Evolutionary conservation across 2,329 filamentous ascomycete species (phyloP).

Genomic region (Ceratocystis papillata): DNA sequence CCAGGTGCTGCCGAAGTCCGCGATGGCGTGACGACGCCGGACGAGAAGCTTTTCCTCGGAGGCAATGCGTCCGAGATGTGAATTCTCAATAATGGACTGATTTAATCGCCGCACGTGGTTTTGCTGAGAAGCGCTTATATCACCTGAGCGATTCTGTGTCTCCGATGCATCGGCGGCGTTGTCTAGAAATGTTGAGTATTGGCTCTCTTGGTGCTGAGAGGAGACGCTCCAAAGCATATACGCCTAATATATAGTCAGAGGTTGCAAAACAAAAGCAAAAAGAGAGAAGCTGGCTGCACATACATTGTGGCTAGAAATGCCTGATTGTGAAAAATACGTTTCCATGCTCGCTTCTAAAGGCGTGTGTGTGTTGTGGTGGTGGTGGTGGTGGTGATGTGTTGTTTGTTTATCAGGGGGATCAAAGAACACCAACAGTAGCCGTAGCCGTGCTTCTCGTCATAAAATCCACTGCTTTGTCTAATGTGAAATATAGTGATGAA

Average conservation of each 20-base stretch:
- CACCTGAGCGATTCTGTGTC: constrained; percentile 30
- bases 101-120: constrained; percentile 32
- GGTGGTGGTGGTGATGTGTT: not conserved
- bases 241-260: constrained; percentile 40
- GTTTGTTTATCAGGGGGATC: constrained; percentile 6
- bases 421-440: not conserved
- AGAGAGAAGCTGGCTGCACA: constrained; percentile 28
- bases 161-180: constrained; percentile 29
- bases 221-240: constrained; percentile 65
- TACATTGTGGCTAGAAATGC: constrained; percentile 61
- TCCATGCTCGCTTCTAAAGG: constrained; percentile 30
- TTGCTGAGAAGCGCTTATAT: constrained; percentile 23
- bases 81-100: constrained; percentile 41
- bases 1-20: constrained; percentile 82
- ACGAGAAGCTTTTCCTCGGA: constrained; percentile 68
- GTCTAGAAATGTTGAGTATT: constrained; percentile 31
- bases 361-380: constrained; percentile 29
- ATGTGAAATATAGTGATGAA: no score
- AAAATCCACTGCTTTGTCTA: no score
- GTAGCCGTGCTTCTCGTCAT: no score
- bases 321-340: constrained; percentile 49
- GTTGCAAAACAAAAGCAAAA: not conserved
- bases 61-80: constrained; percentile 57
- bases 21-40: constrained; percentile 67
- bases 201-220: constrained; percentile 41